A percentile compares a stretch with the other conserved stretches of the same genome.
These are phyloP conservation scores for Bassia scoparia DNA, from an alignment of 148 eudicot species.

Conservation along the genomic window DNA sequence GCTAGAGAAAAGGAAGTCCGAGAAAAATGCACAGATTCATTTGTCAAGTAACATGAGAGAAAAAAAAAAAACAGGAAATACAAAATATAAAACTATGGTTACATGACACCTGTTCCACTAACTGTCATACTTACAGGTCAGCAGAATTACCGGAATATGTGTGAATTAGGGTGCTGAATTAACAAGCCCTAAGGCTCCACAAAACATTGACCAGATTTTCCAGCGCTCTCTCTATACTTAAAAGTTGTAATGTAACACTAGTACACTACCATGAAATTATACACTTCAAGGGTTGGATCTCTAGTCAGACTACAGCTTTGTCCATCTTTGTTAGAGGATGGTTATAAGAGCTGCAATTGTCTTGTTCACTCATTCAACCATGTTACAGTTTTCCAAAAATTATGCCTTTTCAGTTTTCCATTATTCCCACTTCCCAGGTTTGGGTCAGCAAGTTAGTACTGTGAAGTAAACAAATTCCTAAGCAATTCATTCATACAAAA, in stretches of 20 bases:
- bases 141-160: not conserved
- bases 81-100: not conserved
- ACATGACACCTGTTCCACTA: not conserved
- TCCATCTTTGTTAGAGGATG: not conserved
- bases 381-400: too few species aligned
- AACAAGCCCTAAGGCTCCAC: slow-evolving; percentile 1
- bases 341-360: not conserved
- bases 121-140: too few species aligned
- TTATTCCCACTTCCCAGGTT: too few species aligned
- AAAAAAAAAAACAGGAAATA: not conserved
- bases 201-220: not conserved
- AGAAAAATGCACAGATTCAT: too few species aligned
- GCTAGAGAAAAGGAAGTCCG: not conserved
- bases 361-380: too few species aligned
- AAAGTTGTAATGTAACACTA: not conserved
- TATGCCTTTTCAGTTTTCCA: too few species aligned
- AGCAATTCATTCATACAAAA: too few species aligned
- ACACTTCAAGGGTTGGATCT: not conserved
- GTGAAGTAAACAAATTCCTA: too few species aligned
- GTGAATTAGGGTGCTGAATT: too few species aligned
- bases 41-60: too few species aligned
- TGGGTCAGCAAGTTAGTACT: too few species aligned
- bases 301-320: not conserved
- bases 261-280: not conserved
- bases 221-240: not conserved